A percentile compares a stretch with the other conserved stretches of the same genome.
phyloP scores from a whole-genome alignment of 768 basidiomycete species.

The Pulveroboletus sp. region DNA sequence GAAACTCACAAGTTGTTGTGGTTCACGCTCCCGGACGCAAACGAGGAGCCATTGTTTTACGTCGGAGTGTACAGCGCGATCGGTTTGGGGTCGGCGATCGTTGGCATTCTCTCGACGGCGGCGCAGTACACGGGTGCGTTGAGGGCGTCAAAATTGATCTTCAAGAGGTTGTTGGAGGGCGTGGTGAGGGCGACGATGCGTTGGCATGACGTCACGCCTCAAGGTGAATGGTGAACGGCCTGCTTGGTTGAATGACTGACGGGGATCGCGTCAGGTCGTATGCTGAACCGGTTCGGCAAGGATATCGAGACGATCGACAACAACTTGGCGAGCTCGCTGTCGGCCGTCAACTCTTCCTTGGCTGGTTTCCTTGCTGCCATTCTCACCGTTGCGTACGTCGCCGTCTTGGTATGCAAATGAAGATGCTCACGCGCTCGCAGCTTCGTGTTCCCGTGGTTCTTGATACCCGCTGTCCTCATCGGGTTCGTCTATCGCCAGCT shows the following conservation, averaged over 20 bases:
- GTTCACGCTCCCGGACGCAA: slow-evolving; percentile 43
- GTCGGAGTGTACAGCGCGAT: slow-evolving; percentile 64
- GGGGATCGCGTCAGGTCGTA: slow-evolving; percentile 48
- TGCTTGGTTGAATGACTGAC: not conserved
- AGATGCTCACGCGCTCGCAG: slow-evolving; percentile 28
- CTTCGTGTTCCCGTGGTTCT: slow-evolving; percentile 76
- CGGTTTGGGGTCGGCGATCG: slow-evolving; percentile 45
- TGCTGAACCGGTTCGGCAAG: slow-evolving; percentile 84
- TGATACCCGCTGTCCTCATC: slow-evolving; percentile 71
- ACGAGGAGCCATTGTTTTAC: slow-evolving; percentile 66
- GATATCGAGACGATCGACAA: slow-evolving; percentile 87
- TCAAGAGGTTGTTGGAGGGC: slow-evolving; percentile 54
- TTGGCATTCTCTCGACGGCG: slow-evolving; percentile 42
- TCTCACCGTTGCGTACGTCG: slow-evolving; percentile 60
- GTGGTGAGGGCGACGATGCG: slow-evolving; percentile 83
- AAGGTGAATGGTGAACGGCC: slow-evolving; percentile 40
- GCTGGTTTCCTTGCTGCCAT: slow-evolving; percentile 77
- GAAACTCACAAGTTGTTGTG: slow-evolving; percentile 2
- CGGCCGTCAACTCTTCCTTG: slow-evolving; percentile 73
- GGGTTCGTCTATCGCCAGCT: slow-evolving; percentile 69
- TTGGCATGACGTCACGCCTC: slow-evolving; percentile 80
- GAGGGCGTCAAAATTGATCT: slow-evolving; percentile 34
- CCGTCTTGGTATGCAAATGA: not conserved
- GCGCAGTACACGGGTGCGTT: slow-evolving; percentile 57
- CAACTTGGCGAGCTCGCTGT: slow-evolving; percentile 61